Evolutionary conservation across 345 rosid species (phyloP), one percentile per base, ranked within the genome.

Genomic region (Lagerstroemia speciosa): DNA sequence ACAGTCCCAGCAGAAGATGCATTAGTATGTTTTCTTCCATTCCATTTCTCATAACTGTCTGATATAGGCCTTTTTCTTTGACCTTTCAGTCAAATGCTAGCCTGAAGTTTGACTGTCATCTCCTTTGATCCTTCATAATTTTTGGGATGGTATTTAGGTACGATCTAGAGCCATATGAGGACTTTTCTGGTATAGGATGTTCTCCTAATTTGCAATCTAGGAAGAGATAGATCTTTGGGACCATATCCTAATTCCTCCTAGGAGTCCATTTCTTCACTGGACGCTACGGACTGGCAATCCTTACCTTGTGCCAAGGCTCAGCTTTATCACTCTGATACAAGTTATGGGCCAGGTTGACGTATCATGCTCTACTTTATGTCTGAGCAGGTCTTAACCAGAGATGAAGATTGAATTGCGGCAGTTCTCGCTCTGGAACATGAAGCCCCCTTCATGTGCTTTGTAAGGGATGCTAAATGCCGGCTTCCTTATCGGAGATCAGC

Each of bases 1-100:
- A 84, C 75, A 86, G 86, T 65, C 78, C 83, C 45, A 38, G 79
- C 57, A 69, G 79, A 69, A 78, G 78, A 72, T 82, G 83, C 76
- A 68, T 83, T 75, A 83, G 97, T 89, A 76, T 41, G 79, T 68
- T 69, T 53, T 57, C 71, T n/a, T 66, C 26, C 10, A 30, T n/a
- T 31, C 36, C 29, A 27, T 40, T 65, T 46, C 52, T 34, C n/a
- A 48, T 7, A 36, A 31, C 15, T 41, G n/a, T 30, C 22, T 27
- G n/a, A 32, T 17, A 8, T 29, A 6, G 16, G 3, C 37, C 17
- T n/a, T 62, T 17, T 17, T 62, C 33, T 31, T 5, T 14, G n/a
- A n/a, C 20, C 10, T 62, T 30, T 62, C 63, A 14, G n/a, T 16
- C 30, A 30, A 26, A 62, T 62, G 67, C 3, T 38, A 65, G 16